phyloP scores from a whole-genome alignment of 495 filamentous ascomycete genomes.

The Penicillium bialowiezense region DNA sequence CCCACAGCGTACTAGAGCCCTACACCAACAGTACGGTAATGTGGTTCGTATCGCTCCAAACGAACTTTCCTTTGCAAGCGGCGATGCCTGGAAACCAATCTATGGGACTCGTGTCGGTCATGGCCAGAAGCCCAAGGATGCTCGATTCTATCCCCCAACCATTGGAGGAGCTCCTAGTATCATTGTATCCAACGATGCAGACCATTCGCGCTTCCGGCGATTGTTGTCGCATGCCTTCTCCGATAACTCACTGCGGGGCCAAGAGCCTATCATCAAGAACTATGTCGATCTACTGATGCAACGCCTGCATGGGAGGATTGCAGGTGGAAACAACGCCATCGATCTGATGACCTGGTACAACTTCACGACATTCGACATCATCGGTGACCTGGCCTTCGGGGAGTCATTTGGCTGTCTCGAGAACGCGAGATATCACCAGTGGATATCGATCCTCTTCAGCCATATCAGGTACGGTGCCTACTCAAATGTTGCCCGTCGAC shows the following conservation, averaged over 20 bases:
- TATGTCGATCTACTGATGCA: constrained; percentile 48
- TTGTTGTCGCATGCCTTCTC: constrained; percentile 54
- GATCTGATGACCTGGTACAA: constrained; percentile 56
- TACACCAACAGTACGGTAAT: constrained; percentile 42
- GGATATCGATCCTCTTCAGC: constrained; percentile 50
- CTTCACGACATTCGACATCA: constrained; percentile 60
- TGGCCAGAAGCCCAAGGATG: constrained; percentile 14
- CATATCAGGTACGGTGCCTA: constrained; percentile 22
- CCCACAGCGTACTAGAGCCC: constrained; percentile 1
- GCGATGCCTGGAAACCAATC: constrained; percentile 55
- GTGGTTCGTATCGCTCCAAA: constrained; percentile 52
- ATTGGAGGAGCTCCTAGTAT: constrained; percentile 10
- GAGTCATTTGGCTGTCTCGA: constrained; percentile 56
- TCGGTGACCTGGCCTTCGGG: constrained; percentile 60
- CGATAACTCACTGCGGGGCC: constrained; percentile 39
- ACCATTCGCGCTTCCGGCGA: constrained; percentile 41
- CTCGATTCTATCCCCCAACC: constrained; percentile 15
- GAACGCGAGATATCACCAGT: constrained; percentile 49
- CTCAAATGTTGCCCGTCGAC: constrained; percentile 19
- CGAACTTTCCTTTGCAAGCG: constrained; percentile 45
- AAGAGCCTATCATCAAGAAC: constrained; percentile 42
- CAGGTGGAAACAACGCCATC: constrained; percentile 15
- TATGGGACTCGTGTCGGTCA: constrained; percentile 42
- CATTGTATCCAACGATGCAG: constrained; percentile 31
- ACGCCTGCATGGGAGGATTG: constrained; percentile 36